A percentile compares a stretch with the other conserved stretches of the same genome.
phyloP scores from a whole-genome alignment of 208 protist species.

The Leishmania braziliensis region DNA sequence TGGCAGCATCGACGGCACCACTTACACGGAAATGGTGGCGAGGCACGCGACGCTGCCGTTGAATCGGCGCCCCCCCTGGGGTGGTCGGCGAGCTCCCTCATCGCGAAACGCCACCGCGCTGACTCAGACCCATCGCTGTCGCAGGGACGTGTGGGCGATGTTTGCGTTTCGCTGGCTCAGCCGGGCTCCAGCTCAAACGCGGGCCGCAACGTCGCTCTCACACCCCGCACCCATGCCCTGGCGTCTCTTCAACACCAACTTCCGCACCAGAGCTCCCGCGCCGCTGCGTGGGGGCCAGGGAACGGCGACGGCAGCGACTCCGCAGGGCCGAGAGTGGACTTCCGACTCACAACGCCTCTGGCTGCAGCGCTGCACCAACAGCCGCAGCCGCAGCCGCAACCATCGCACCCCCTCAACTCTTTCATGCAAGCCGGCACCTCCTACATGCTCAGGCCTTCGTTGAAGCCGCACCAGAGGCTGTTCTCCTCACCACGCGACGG shows the following conservation, averaged over 20 bases:
- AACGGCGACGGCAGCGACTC: slow-evolving; percentile 8
- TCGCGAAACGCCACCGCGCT: slow-evolving; percentile 39
- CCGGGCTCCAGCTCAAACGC: not conserved
- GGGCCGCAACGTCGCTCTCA: not conserved
- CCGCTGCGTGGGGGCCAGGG: not conserved
- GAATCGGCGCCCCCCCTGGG: slow-evolving; percentile 43
- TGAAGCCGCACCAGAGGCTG: slow-evolving; percentile 5
- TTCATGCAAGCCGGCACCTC: not conserved
- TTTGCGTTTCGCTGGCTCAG: not conserved
- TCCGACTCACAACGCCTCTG: not conserved
- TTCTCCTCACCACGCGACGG: not conserved
- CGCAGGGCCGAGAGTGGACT: not conserved
- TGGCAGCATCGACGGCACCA: slow-evolving; percentile 2
- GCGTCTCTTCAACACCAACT: slow-evolving; percentile 14
- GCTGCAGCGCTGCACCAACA: not conserved
- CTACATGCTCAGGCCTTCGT: not conserved
- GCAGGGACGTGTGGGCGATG: not conserved
- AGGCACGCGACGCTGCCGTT: not conserved
- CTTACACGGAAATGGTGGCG: slow-evolving; percentile 8
- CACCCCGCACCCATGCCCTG: slow-evolving; percentile 18
- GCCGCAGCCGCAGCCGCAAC: not conserved
- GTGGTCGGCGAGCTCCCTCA: slow-evolving; percentile 53
- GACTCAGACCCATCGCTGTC: slow-evolving; percentile 1
- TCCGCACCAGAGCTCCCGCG: not conserved
- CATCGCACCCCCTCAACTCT: not conserved